Base-by-base conservation (phyloP, 495 filamentous ascomycete species). In the Aspergillus cavernicola region DNA sequence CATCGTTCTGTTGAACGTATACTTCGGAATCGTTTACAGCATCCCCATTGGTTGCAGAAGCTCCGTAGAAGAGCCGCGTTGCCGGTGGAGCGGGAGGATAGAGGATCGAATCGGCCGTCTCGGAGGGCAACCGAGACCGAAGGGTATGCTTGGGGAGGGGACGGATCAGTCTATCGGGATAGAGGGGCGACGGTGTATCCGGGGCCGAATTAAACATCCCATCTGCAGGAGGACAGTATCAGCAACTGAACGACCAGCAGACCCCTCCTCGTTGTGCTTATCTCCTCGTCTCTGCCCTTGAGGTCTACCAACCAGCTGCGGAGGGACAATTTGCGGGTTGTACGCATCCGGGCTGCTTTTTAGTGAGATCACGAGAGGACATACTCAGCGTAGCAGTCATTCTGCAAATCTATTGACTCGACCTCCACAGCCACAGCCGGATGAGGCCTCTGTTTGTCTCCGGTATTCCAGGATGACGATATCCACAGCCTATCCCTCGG, bases 101-200 rank as follows among this genome's bases (percentile, higher is more conserved):
- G 47, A 84, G 76, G 58, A 96, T 92, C 13, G 84, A 84, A 32
- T 87, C 85, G 46, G 88, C 91, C 53, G 89, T 83, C 59, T 93
- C 90, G 54, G 85, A 83, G 13, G 91, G 87, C 20, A 99, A 76
- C 33, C 90, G 85, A 56, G 91, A 90, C 42, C 90, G 87, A 16
- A 97, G 76, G 50, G 86, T 84, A 54, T 89, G 84, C 71, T 87
- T 93, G 28, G 95, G 95, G 48, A 99, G 78, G 42, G 95, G 95
- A 35, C 91, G 88, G 64, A 99, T 97, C 51, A 91, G 86, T 60
- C 95, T 84, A 61, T 95, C 88, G 56, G 89, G 89, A 64, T 89
- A 93, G 58, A 88, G 68, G 28, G 85, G 76, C 43, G 90, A 91
- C 46, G 78, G 76, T 41, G 86, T 84, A 68, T 93, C 88, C 60